phyloP scores from a whole-genome alignment of 345 rosid genomes.

The Populus deltoides region DNA sequence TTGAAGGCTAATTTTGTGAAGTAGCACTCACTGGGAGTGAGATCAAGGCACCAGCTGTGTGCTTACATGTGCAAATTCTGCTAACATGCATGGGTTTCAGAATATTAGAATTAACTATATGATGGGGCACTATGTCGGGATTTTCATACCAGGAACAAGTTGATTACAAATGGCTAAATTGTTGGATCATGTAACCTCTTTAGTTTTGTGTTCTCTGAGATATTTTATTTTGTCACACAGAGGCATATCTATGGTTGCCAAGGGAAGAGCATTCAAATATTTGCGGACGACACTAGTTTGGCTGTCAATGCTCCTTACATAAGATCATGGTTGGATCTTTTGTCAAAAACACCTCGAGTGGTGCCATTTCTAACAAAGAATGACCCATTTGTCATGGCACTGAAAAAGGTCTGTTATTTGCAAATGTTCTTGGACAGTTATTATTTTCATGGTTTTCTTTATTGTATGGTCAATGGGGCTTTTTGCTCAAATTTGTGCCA shows the following conservation, averaged over 20 bases:
- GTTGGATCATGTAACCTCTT: not conserved
- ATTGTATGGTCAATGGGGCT: not conserved
- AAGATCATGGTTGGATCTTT: slow-evolving; percentile 75
- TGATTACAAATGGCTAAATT: not conserved
- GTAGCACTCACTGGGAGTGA: not conserved
- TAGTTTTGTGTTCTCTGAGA: slow-evolving; percentile 1
- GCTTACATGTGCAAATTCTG: not conserved
- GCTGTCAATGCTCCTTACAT: slow-evolving; percentile 76
- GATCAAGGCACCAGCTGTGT: not conserved
- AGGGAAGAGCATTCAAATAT: slow-evolving; percentile 70
- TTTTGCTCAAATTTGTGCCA: not conserved
- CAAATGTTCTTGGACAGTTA: not conserved
- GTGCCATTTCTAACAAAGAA: slow-evolving; percentile 90
- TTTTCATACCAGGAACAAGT: not conserved
- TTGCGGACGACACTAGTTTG: slow-evolving; percentile 81
- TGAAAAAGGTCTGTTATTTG: slow-evolving; percentile 60
- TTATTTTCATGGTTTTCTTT: not conserved
- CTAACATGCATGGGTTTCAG: not conserved
- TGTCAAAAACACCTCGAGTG: slow-evolving; percentile 90
- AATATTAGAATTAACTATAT: not conserved
- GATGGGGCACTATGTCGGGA: not conserved
- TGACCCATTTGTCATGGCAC: slow-evolving; percentile 72
- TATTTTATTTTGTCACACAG: slow-evolving; percentile 32
- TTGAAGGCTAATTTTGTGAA: not conserved
- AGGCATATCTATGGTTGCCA: slow-evolving; percentile 80